Evolutionary conservation across 2,329 filamentous ascomycete species (phyloP).

Genomic region (Exophiala xenobiotica): DNA sequence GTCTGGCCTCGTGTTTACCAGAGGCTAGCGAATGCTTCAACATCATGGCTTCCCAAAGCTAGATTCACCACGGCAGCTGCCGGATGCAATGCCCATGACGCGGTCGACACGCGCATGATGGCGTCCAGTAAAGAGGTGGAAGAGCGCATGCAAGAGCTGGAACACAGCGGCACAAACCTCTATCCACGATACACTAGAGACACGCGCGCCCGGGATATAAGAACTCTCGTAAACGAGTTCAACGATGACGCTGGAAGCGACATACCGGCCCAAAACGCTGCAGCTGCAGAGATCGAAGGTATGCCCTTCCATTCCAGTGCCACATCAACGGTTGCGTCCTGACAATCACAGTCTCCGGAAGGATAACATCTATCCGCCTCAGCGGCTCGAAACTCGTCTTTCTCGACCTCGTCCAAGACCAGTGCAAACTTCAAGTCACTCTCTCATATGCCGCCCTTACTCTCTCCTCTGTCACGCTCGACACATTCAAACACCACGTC

Average conservation of each 20-base stretch:
- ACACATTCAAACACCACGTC: conserved; percentile 41
- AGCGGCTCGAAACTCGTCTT: conserved; percentile 80
- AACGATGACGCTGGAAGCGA: background rate
- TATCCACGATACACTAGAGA: conserved; percentile 17
- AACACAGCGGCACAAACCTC: conserved; percentile 30
- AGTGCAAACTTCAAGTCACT: conserved; percentile 71
- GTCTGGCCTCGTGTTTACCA: background rate
- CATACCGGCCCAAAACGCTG: background rate
- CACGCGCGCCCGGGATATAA: conserved; percentile 29
- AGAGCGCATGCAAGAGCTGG: conserved; percentile 40
- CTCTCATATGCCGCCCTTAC: conserved; percentile 33
- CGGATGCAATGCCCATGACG: background rate
- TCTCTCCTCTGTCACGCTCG: conserved; percentile 37
- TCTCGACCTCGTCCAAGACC: conserved; percentile 74
- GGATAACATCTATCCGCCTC: conserved; percentile 68
- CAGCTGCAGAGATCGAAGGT: conserved; percentile 13
- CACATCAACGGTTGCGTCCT: conserved; percentile 39
- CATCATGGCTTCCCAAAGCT: conserved; percentile 5
- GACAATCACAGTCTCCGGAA: conserved; percentile 56
- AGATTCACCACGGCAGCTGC: conserved; percentile 4
- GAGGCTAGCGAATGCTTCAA: background rate
- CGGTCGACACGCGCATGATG: background rate
- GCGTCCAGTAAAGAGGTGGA: conserved; percentile 34
- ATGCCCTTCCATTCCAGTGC: conserved; percentile 20
- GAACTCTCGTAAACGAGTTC: conserved; percentile 35